Percentiles rank a stretch among this genome's conserved stretches.
Evolutionary conservation across 306 rosid species (phyloP).

Genomic region (Vicia sativa): DNA sequence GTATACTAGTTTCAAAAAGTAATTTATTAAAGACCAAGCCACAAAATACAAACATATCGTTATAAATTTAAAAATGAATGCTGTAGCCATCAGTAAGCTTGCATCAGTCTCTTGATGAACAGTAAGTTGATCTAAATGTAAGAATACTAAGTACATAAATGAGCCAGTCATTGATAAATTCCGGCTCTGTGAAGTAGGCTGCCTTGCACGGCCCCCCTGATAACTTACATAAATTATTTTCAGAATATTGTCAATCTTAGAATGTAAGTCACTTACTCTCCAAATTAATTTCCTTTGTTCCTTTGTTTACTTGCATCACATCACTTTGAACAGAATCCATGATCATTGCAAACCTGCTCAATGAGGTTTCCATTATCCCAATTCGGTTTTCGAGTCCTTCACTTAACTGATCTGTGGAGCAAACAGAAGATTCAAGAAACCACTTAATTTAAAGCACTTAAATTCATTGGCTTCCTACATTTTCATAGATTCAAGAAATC

Average conservation of each 20-base stretch:
- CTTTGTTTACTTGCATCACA: conserved; percentile 80
- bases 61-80: too few relatives aligned
- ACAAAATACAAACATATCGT: too few relatives aligned
- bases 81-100: too few relatives aligned
- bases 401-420: conserved; percentile 67
- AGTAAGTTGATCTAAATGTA: too few relatives aligned
- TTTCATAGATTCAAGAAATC: conserved; percentile 20
- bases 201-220: too few relatives aligned
- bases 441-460: conserved; percentile 29
- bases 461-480: conserved; percentile 26
- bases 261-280: conserved; percentile 67
- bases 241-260: conserved; percentile 39
- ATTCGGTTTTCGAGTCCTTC: conserved; percentile 87
- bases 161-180: too few relatives aligned
- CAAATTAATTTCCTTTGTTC: conserved; percentile 71
- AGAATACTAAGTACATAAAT: too few relatives aligned
- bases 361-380: conserved; percentile 82
- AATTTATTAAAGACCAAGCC: too few relatives aligned
- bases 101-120: too few relatives aligned
- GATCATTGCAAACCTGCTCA: conserved; percentile 79
- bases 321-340: conserved; percentile 94
- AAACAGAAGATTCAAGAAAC: conserved; percentile 34
- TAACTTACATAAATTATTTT: background rate
- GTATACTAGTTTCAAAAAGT: background rate
- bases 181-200: too few relatives aligned